Conservation (phyloP, 2,329 filamentous ascomycete species). For the Verticillium nubilum region DNA sequence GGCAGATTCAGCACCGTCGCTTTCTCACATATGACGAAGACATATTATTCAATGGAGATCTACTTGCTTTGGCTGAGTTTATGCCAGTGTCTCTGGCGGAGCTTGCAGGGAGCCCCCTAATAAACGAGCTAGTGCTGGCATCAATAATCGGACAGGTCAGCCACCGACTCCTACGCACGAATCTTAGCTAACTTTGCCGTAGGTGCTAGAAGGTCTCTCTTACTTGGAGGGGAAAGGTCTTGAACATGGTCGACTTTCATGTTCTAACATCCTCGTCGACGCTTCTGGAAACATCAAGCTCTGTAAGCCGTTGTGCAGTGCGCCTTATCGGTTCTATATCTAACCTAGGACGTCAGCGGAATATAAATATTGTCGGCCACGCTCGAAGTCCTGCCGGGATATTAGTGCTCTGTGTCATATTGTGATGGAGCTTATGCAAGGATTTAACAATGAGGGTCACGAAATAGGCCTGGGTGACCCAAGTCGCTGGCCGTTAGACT, state of each 20-base stretch:
- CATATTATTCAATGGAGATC: neutral
- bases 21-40: neutral
- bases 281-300: slow-evolving; percentile 5
- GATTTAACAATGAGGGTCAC: no score
- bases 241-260: slow-evolving; percentile 4
- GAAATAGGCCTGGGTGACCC: no score
- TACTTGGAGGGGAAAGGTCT: slow-evolving; percentile 5
- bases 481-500: no score
- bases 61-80: slow-evolving; percentile 2
- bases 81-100: slow-evolving; percentile 6
- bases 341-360: neutral
- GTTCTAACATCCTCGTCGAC: slow-evolving; percentile 6
- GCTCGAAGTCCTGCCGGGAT: neutral
- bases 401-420: slow-evolving; percentile 1
- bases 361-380: slow-evolving; percentile 2
- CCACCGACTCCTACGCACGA: neutral
- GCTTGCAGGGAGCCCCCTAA: slow-evolving; percentile 4
- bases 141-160: slow-evolving; percentile 6
- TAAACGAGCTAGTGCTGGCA: slow-evolving; percentile 4
- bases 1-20: slow-evolving; percentile 1
- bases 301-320: slow-evolving; percentile 3
- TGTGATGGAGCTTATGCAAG: neutral
- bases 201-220: slow-evolving; percentile 5
- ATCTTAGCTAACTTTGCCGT: neutral
- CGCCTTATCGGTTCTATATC: neutral